Conservation (phyloP, 2,329 filamentous ascomycete species). For the Apiospora kogelbergensis region DNA sequence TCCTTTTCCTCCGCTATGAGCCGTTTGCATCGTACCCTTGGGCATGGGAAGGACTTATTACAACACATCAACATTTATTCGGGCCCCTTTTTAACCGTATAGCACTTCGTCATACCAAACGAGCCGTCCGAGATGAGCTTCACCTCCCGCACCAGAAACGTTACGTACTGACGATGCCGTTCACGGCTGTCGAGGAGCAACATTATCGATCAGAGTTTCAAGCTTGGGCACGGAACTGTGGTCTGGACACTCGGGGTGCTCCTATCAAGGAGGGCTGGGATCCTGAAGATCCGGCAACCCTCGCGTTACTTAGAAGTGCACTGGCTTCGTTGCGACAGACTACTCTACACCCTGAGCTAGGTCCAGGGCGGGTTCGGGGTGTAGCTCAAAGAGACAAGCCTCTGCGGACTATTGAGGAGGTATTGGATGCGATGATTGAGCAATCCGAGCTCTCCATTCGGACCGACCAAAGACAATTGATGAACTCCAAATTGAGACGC, state of each 20-base stretch:
- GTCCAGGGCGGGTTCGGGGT: constrained; percentile 62
- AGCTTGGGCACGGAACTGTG: constrained; percentile 71
- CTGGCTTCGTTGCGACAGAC: constrained; percentile 77
- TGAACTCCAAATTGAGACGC: constrained; percentile 63
- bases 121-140: constrained; percentile 75
- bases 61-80: constrained; percentile 63
- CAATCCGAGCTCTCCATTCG: constrained; percentile 70
- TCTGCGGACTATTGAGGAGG: constrained; percentile 80
- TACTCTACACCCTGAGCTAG: constrained; percentile 83
- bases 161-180: constrained; percentile 84
- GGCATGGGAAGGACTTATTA: constrained; percentile 68
- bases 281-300: constrained; percentile 51
- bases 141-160: constrained; percentile 79
- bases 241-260: constrained; percentile 62
- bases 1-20: constrained; percentile 78
- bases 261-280: constrained; percentile 65
- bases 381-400: constrained; percentile 64
- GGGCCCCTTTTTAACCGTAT: constrained; percentile 68
- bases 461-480: constrained; percentile 65
- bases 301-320: constrained; percentile 78
- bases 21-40: constrained; percentile 67
- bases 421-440: constrained; percentile 89
- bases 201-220: constrained; percentile 77
- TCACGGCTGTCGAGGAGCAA: constrained; percentile 87
- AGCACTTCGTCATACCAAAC: constrained; percentile 83